These are phyloP conservation scores for Pilaira anomala DNA, from an alignment of 192 early-diverging fungal genomes.

Conservation along the genomic window DNA sequence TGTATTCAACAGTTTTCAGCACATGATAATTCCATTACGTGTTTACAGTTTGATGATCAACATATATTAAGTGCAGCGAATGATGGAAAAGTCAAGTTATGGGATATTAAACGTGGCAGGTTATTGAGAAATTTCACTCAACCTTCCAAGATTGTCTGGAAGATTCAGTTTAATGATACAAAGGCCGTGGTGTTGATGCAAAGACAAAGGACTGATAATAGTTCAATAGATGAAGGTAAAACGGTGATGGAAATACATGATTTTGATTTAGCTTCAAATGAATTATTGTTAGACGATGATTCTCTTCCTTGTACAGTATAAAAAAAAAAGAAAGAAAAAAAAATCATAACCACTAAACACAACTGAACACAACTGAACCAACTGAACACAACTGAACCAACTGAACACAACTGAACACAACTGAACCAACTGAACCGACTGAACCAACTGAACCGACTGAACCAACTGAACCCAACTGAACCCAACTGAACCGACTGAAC, in stretches of 20 bases:
- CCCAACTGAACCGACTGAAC: no score
- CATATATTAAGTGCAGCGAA: constrained; percentile 87
- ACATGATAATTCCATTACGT: constrained; percentile 86
- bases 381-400: no score
- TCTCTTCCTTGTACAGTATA: no score
- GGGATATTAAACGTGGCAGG: constrained; percentile 85
- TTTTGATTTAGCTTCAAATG: constrained; percentile 21
- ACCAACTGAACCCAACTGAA: no score
- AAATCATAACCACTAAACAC: no score
- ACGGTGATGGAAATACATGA: constrained; percentile 43
- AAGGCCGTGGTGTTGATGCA: constrained; percentile 56
- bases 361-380: no score
- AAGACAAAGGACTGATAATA: constrained; percentile 24
- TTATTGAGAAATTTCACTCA: constrained; percentile 80
- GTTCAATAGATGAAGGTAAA: constrained; percentile 19
- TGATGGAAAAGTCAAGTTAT: constrained; percentile 91
- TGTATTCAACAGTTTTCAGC: constrained; percentile 65
- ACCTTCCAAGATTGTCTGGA: constrained; percentile 86
- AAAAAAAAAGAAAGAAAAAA: no score
- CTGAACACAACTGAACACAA: no score
- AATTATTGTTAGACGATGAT: no score
- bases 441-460: no score
- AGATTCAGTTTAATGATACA: constrained; percentile 51
- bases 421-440: no score
- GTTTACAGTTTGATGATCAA: constrained; percentile 89